Percentiles rank a stretch among this genome's conserved stretches.
These are phyloP conservation scores for Leccinum griseonigrum DNA, from an alignment of 1,284 basidiomycete genomes.

Conservation along the genomic window DNA sequence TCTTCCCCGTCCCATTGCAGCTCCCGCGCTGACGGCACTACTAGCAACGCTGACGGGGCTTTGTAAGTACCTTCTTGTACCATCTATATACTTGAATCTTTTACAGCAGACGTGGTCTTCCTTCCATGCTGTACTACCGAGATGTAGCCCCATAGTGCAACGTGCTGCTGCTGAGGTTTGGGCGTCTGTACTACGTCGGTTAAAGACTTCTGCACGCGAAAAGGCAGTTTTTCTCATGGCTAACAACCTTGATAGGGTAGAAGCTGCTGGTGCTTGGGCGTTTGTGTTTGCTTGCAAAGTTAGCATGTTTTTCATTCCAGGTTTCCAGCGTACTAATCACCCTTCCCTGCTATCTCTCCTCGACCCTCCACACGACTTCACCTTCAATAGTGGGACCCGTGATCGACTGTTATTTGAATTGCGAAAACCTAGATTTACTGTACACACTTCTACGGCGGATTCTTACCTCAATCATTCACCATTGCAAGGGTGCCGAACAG, in stretches of 20 bases:
- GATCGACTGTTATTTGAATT: slow-evolving; percentile 49
- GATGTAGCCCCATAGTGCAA: slow-evolving; percentile 65
- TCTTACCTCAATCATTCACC: slow-evolving; percentile 78
- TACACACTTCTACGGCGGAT: slow-evolving; percentile 65
- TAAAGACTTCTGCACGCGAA: slow-evolving; percentile 55
- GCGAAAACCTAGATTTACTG: slow-evolving; percentile 42
- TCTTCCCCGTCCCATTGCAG: slow-evolving; percentile 55
- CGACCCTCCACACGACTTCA: slow-evolving; percentile 77
- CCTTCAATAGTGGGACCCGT: slow-evolving; percentile 60
- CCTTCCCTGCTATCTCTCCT: slow-evolving; percentile 41
- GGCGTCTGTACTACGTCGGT: slow-evolving; percentile 63
- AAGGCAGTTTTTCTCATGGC: slow-evolving; percentile 51
- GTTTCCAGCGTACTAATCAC: slow-evolving; percentile 3
- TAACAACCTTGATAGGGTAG: slow-evolving; percentile 42
- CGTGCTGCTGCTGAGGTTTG: slow-evolving; percentile 76
- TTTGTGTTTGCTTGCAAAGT: slow-evolving; percentile 75
- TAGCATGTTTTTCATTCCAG: slow-evolving; percentile 16
- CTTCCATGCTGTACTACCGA: slow-evolving; percentile 48
- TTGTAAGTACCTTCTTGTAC: slow-evolving; percentile 70
- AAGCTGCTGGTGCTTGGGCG: slow-evolving; percentile 65
- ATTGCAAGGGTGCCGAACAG: slow-evolving; percentile 66
- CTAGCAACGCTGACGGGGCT: slow-evolving; percentile 62
- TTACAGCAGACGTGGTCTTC: slow-evolving; percentile 57
- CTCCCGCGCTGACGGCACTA: slow-evolving; percentile 60
- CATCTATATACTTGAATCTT: slow-evolving; percentile 47